A percentile compares a stretch with the other conserved stretches of the same genome.
phyloP scores from a whole-genome alignment of 176 grass and related monocot species.

The Carex myosuroides region DNA sequence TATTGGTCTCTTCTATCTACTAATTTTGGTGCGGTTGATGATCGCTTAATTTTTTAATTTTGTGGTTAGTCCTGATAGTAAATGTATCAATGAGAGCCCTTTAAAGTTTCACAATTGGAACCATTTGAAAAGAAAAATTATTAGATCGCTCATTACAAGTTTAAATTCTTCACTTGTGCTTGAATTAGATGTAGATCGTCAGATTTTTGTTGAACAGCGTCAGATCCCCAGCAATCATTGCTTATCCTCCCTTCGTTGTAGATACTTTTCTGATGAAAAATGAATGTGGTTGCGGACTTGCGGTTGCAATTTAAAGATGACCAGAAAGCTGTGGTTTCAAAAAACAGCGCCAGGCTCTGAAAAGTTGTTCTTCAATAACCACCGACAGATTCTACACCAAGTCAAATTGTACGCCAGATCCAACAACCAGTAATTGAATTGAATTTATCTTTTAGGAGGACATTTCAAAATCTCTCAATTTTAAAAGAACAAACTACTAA shows the following conservation, averaged over 20 bases:
- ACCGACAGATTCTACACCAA: not conserved
- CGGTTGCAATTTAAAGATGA: conserved; percentile 7
- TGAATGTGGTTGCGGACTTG: not conserved
- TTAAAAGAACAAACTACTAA: not conserved
- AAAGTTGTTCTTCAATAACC: not conserved
- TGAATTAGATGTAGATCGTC: not conserved
- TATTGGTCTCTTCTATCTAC: conserved; percentile 9
- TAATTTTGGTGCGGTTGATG: not conserved
- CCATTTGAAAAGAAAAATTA: not conserved
- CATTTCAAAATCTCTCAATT: not conserved
- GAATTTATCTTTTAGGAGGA: not conserved
- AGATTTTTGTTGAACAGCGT: not conserved
- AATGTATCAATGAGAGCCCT: not conserved
- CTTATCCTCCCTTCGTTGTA: not conserved
- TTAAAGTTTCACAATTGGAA: not conserved
- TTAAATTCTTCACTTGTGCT: not conserved
- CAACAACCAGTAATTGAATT: not conserved
- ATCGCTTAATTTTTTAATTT: not conserved
- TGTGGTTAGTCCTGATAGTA: not conserved
- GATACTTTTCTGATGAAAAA: not conserved
- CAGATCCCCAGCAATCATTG: not conserved
- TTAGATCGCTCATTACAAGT: not conserved
- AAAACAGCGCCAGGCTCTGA: not conserved
- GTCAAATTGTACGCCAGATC: not conserved
- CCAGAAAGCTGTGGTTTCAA: not conserved